phyloP scores from a whole-genome alignment of 2,329 filamentous ascomycete genomes.

The Pyricularia pennisetigena region DNA sequence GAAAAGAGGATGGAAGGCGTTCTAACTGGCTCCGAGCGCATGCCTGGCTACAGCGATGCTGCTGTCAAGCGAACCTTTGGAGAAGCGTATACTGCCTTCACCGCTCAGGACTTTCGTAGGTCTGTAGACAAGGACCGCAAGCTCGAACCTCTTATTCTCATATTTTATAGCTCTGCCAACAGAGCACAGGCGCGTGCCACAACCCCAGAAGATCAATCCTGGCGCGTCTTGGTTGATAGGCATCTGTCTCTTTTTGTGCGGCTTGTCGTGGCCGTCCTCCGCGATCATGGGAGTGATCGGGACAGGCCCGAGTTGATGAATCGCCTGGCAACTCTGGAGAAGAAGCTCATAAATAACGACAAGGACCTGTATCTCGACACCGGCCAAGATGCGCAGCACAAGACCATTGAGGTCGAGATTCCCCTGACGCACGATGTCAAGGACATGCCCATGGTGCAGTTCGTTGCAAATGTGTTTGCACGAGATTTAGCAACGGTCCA shows the following conservation, averaged over 20 bases:
- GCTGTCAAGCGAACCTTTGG: constrained; percentile 89
- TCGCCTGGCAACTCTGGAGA: constrained; percentile 74
- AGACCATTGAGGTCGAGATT: constrained; percentile 69
- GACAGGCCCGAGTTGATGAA: constrained; percentile 77
- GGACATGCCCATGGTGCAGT: constrained; percentile 90
- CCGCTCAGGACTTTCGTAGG: constrained; percentile 78
- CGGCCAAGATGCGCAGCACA: constrained; percentile 47
- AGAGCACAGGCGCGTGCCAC: constrained; percentile 74
- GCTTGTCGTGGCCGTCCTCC: constrained; percentile 69
- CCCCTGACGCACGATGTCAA: constrained; percentile 88
- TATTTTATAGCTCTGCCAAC: constrained; percentile 91
- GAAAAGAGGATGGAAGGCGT: constrained; percentile 73
- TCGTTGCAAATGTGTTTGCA: constrained; percentile 79
- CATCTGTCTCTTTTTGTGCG: constrained; percentile 93
- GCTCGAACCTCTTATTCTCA: constrained; percentile 85
- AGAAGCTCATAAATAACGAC: constrained; percentile 87
- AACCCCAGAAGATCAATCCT: constrained; percentile 69
- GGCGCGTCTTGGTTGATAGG: constrained; percentile 86
- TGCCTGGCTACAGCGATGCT: constrained; percentile 86
- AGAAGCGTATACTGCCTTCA: constrained; percentile 87
- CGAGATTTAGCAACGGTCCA: constrained; percentile 72
- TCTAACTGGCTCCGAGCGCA: constrained; percentile 68
- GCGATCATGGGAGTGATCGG: constrained; percentile 74
- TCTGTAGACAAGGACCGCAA: constrained; percentile 89
- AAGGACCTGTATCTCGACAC: constrained; percentile 68